Conservation (phyloP, 768 basidiomycete species). For the Albatrellus ellisii region DNA sequence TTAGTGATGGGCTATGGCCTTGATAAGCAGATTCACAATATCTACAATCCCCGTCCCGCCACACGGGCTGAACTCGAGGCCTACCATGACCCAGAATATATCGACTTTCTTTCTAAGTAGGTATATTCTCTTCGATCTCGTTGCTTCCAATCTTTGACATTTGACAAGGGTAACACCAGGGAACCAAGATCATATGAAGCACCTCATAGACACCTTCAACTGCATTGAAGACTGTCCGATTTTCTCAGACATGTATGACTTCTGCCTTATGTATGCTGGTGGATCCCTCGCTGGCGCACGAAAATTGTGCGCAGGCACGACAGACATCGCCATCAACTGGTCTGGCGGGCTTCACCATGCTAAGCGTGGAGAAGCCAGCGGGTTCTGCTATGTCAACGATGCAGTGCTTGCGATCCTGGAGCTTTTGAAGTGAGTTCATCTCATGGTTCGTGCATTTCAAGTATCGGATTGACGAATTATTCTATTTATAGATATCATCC, state of each 20-base stretch:
- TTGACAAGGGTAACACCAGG: conserved; percentile 68
- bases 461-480: not conserved
- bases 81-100: conserved; percentile 92
- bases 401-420: conserved; percentile 92
- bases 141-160: not conserved
- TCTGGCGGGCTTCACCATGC: conserved; percentile 97
- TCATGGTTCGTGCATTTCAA: not conserved
- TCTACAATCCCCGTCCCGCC: conserved; percentile 81
- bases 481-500: conserved; percentile 59
- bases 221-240: conserved; percentile 97
- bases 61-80: conserved; percentile 80
- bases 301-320: conserved; percentile 70
- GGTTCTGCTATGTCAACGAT: conserved; percentile 98
- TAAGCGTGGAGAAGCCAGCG: conserved; percentile 94
- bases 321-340: conserved; percentile 99
- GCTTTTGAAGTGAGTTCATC: conserved; percentile 35
- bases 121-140: conserved; percentile 13
- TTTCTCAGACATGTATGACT: conserved; percentile 90
- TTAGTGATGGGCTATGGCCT: conserved; percentile 93
- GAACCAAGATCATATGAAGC: conserved; percentile 52
- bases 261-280: conserved; percentile 89
- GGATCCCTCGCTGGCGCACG: conserved; percentile 84
- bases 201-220: conserved; percentile 77
- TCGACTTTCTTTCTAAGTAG: conserved; percentile 89
- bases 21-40: conserved; percentile 88